Base-by-base conservation (phyloP, 2,329 filamentous ascomycete genomes). In the Colletotrichum cuscutae region DNA sequence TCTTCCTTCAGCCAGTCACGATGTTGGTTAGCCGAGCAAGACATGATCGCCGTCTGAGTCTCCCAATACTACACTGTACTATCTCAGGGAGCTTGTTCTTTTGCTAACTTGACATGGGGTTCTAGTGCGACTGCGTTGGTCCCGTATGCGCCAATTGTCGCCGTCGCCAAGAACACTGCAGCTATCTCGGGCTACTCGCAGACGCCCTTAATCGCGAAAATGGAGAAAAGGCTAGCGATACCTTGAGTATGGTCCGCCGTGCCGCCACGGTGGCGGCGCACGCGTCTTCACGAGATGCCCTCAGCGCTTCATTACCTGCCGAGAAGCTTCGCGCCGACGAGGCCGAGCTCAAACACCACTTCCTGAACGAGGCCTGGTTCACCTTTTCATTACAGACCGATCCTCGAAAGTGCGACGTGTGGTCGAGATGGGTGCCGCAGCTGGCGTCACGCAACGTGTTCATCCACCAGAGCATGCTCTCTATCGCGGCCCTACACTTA, bases 291-390 rank as follows among this genome's bases (percentile, higher is more conserved):
- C 58, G 73, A 13, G 73, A 74, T 15, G 65, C 70, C 12, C 57
- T 74, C 19, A 70, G 57, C 19, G 59, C 65, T 30, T 72, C 69
- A n/a, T 32, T 74, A 11, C 73, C 73, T 2, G 73, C 70, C 32
- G 73, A 74, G 59, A 73, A 61, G 49, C 71, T 69, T 19, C 71
- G 70, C 26, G 73, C 73, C 24, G 73, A 74, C 13, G 73, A 74
- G 58, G 73, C 73, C 4, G 73, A 74, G 26, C 71, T 75, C 24
- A 75, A 74, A 37, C 71, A 75, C n/a, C 73, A 75, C 32, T 75
- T 75, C 30, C 54, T 74, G 32, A 74, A 68, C 15, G 62, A 75
- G n/a, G 71, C 73, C 3, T 75, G 73, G 71, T 71, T 67, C n/a
- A 75, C 73, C 8, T 73, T 75, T 24, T 75, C 73, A 3, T 52